Base-by-base conservation (phyloP, 306 rosid genomes). In the Inga laurina region DNA sequence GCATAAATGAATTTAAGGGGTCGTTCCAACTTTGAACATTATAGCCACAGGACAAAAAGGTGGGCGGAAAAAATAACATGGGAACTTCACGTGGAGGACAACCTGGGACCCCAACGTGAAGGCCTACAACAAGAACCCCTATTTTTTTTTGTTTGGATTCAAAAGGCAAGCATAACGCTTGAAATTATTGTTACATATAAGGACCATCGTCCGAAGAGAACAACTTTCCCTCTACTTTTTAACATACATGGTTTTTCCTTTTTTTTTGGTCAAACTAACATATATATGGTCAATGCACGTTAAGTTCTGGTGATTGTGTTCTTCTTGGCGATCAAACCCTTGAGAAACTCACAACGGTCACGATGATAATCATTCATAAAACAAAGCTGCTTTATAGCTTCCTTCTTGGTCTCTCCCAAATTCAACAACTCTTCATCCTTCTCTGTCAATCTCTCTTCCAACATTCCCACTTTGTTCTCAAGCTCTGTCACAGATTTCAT, bases 301-400 rank as follows among this genome's bases (percentile, higher is more conserved):
- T 4, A 45, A 27, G 77, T 30, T 65, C 45, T 70, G 15, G 27
- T 70, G 34, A 8, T 41, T 74, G 44, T 79, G 77, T 10, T 84
- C 52, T 81, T 49, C 68, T 22, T 79, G 27, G 87, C 30, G 65
- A 89, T 49, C 35, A 79, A 68, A 80, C 70, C 85, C 86, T 78
- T 85, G 21, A 95, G 91, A 82, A 86, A 46, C 75, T 86, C 81
- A 43, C 57, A 92, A 27, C 89, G 90, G 73, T 59, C 67, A 6
- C 92, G 93, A 79, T 95, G 94, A 85, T 93, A 91, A 67, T 95
- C 97, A 72, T 84, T 78, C 46, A 87, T 74, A 16, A 86, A 70
- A 76, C 98, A 94, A 1, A 94, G 93, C 21, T 93, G 97, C 82
- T 92, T 90, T 78, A 95, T 93, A 48, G 89, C 98, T 84, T 91